These are phyloP conservation scores for Fraxinus latifolia DNA, from an alignment of 305 asterid genomes.

Conservation along the genomic window DNA sequence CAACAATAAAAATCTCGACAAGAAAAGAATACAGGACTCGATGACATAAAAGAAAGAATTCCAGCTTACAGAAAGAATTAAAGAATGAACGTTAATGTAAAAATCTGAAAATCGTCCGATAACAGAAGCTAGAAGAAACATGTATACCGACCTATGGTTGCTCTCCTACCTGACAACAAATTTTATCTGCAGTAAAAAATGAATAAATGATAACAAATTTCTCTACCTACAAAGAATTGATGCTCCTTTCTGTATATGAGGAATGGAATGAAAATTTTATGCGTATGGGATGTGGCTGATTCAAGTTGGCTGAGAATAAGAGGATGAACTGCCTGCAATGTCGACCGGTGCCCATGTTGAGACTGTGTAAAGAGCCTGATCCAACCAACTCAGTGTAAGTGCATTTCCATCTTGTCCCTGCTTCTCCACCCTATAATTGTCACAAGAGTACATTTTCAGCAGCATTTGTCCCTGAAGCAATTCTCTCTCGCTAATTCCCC, in stretches of 20 bases:
- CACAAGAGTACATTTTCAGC: conserved; percentile 62
- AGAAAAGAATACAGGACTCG: conserved; percentile 1
- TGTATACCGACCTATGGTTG: conserved; percentile 19
- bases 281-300: conserved; percentile 14
- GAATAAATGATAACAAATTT: conserved; percentile 48
- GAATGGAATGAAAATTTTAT: not conserved
- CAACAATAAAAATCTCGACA: not conserved
- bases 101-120: conserved; percentile 14
- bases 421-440: conserved; percentile 46
- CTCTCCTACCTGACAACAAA: conserved; percentile 28
- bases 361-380: conserved; percentile 78
- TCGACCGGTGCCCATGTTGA: conserved; percentile 66
- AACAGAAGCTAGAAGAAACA: conserved; percentile 5
- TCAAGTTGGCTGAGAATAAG: conserved; percentile 37
- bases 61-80: conserved; percentile 37
- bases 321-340: conserved; percentile 49
- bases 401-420: conserved; percentile 32
- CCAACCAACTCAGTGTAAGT: conserved; percentile 65
- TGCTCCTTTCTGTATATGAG: conserved; percentile 14
- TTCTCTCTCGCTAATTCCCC: conserved; percentile 57
- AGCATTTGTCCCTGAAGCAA: conserved; percentile 71
- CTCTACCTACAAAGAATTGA: conserved; percentile 56
- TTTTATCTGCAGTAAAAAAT: conserved; percentile 55
- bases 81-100: conserved; percentile 24
- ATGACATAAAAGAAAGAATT: conserved; percentile 8